Base-by-base conservation (phyloP, 2,329 filamentous ascomycete species). In the Ophiosphaerella korrae region DNA sequence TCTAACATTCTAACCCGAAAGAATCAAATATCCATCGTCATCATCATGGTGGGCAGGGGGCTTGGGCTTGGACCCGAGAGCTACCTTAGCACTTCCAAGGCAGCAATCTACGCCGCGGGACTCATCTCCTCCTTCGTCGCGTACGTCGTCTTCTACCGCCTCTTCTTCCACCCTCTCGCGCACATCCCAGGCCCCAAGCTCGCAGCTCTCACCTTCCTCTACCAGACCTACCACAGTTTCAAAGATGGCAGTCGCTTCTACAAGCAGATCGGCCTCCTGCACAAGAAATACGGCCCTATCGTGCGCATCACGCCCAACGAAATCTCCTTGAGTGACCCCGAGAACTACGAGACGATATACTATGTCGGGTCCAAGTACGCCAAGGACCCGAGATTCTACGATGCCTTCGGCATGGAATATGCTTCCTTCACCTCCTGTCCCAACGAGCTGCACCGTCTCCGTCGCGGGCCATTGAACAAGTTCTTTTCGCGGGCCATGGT, bases 271-370 rank as follows among this genome's bases (percentile, higher is more conserved):
- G 53, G 57, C 12, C 50, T 58, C n/a, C 48, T 71, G 32, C 66
- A 69, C 55, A 60, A 56, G 8, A 57, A 39, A 38, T 67, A 71
- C 39, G 66, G 66, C 36, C 48, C 62, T 12, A 55, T 69, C 24
- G 61, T 69, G 16, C 61, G 66, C 14, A 57, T 70, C 6, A 66
- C 62, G 7, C 67, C 66, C 9, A 66, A 70, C 38, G 65, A 68
- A 59, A 71, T 78, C 29, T 75, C 78, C 52, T 78, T 78, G 61
- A 70, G 69, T 8, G 66, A 72, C 14, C 76, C 77, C 1, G 42
- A 69, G 7, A 75, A 72, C 21, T 79, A 78, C 55, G 63, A 75
- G 52, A 74, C 75, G 33, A 78, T 79, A 33, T 78, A 78, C 60
- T 75, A 72, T 55, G 65, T 66, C 42, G 68, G 64, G 35, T 73